Conservation (phyloP, 2,329 filamentous ascomycete genomes). For the Dactylellina sp. region DNA sequence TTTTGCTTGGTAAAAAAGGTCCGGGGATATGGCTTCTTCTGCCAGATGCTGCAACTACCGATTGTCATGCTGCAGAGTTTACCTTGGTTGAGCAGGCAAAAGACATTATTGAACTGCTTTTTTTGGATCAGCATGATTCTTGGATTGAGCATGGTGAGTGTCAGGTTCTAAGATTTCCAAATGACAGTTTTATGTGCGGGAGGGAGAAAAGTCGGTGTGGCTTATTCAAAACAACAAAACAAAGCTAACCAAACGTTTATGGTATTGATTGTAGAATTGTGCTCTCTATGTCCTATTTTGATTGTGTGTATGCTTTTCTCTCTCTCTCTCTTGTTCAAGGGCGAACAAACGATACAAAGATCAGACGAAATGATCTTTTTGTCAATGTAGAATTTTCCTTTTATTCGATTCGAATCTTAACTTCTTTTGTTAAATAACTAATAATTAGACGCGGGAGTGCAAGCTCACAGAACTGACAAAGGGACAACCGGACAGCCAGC, state of each 20-base stretch:
- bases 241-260: not conserved
- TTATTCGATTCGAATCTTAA: too few species aligned
- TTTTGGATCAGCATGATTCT: slow-evolving; percentile 95
- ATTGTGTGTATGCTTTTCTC: too few species aligned
- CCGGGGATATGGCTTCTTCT: slow-evolving; percentile 89
- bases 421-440: too few species aligned
- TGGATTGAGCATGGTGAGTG: slow-evolving; percentile 80
- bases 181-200: not conserved
- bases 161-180: not conserved
- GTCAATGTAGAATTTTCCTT: too few species aligned
- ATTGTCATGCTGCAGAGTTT: slow-evolving; percentile 92
- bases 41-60: slow-evolving; percentile 96
- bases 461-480: too few species aligned
- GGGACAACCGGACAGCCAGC: too few species aligned
- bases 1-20: slow-evolving; percentile 98
- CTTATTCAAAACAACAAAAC: too few species aligned
- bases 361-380: too few species aligned
- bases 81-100: slow-evolving; percentile 77
- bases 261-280: slow-evolving; percentile 27
- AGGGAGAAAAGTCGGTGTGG: too few species aligned
- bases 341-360: too few species aligned
- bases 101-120: slow-evolving; percentile 85
- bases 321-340: too few species aligned
- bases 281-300: slow-evolving; percentile 45
- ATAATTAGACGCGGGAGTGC: too few species aligned